These are phyloP conservation scores for Candida tropicalis DNA, from an alignment of 1,139 yeast genomes.

Conservation along the genomic window DNA sequence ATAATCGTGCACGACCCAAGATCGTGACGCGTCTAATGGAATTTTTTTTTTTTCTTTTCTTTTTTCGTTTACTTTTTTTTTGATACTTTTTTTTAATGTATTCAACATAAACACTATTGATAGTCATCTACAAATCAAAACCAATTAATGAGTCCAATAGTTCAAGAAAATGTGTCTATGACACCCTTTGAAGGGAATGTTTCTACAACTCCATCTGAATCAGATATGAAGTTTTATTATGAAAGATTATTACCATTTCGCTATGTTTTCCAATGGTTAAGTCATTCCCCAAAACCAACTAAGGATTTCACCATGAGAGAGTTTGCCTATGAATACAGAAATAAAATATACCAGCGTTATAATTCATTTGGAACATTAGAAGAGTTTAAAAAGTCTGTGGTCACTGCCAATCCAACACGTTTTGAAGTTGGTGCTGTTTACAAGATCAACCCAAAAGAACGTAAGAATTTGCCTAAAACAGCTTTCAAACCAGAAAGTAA, in stretches of 20 bases:
- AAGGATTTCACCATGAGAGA: slow-evolving; percentile 85
- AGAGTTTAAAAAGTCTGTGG: slow-evolving; percentile 77
- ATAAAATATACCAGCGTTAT: slow-evolving; percentile 89
- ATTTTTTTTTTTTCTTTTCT: slow-evolving; percentile 1
- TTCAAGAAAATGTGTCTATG: slow-evolving; percentile 6
- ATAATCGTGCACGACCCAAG: not conserved
- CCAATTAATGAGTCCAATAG: slow-evolving; percentile 5
- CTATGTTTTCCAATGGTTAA: slow-evolving; percentile 82
- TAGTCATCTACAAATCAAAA: not conserved
- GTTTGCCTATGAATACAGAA: slow-evolving; percentile 85
- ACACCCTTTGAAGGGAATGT: slow-evolving; percentile 36
- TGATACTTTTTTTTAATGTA: not conserved
- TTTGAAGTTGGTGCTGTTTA: slow-evolving; percentile 96
- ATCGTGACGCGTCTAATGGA: not conserved
- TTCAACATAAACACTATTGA: too few relatives aligned
- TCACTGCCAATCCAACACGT: slow-evolving; percentile 79
- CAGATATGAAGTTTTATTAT: slow-evolving; percentile 78
- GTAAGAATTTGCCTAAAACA: slow-evolving; percentile 76
- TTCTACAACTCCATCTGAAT: slow-evolving; percentile 50
- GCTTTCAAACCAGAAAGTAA: slow-evolving; percentile 81
- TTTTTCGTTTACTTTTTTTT: not conserved
- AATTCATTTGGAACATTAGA: slow-evolving; percentile 68
- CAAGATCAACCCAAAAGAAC: slow-evolving; percentile 79
- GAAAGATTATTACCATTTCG: slow-evolving; percentile 72
- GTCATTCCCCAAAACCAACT: slow-evolving; percentile 74